Base-by-base conservation (phyloP, 2,329 filamentous ascomycete genomes). In the Rhynchosporium secalis region DNA sequence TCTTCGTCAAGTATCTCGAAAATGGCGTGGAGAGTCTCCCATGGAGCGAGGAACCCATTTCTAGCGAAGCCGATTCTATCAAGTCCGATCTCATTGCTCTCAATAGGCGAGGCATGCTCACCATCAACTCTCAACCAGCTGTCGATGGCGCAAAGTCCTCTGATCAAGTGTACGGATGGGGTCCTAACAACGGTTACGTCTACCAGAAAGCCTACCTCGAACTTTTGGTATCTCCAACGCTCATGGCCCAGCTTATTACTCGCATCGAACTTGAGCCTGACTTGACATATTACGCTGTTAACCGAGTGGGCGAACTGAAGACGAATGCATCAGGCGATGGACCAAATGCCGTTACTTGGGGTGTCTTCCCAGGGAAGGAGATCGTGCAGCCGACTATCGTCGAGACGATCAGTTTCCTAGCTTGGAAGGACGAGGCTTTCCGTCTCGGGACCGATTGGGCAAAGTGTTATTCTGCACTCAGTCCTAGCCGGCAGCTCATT, bases 311-410 rank as follows among this genome's bases (percentile, higher is more conserved):
- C 33, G 85, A 88, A 62, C 81, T 98, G 61, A 87, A 87, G 75
- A 95, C 92, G 33, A 98, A 99, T 72, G 87, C 92, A 1, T 87
- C 88, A 8, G 85, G 86, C 28, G 92, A 96, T 69, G 91, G 92
- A 5, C 95, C 95, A 43, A 99, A 99, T 72, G 95, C 95, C n/a
- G 91, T 99, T 56, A 99, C 95, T 1, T 99, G 95, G 95, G 95
- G 95, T 77, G 96, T 99, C 40, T 99, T 98, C 80, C 94, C 95
- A 0, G 95, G 95, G 62, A 96, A 98, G 76, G 95, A 99, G 77
- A 97, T 99, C 73, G 93, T 99, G n/a, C 95, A 99, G 76, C 95
- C 95, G 13, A 99, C 95, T n/a, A 97, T 99, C 71, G 95, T 99
- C 58, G 95, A 99, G 79, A 96, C 91, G 20, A 89, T 99, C 75